Conservation (phyloP, 305 asterid genomes). For the Plantago coronopus region DNA sequence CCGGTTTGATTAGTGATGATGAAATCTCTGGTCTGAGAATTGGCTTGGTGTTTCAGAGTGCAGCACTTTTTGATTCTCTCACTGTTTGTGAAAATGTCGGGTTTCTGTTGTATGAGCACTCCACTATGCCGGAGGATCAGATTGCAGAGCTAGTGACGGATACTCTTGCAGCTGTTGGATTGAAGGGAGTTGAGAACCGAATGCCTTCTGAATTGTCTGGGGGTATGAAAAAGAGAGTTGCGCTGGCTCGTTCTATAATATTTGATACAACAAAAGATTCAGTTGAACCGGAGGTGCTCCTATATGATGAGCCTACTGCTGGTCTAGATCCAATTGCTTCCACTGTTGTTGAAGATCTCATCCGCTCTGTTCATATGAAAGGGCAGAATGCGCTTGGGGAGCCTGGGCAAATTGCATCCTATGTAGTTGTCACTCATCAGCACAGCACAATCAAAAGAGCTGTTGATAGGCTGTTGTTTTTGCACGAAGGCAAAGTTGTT, state of each 20-base stretch:
- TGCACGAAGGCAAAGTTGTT: slow-evolving; percentile 84
- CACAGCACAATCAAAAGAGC: slow-evolving; percentile 97
- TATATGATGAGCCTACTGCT: slow-evolving; percentile 97
- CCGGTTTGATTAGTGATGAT: slow-evolving; percentile 90
- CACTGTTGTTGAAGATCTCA: slow-evolving; percentile 96
- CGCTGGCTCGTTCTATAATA: slow-evolving; percentile 93
- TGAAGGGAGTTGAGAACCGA: slow-evolving; percentile 95
- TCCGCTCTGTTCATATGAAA: slow-evolving; percentile 85
- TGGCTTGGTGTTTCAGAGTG: slow-evolving; percentile 99
- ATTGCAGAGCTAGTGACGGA: slow-evolving; percentile 82
- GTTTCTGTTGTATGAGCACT: slow-evolving; percentile 92
- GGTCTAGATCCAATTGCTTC: slow-evolving; percentile 99
- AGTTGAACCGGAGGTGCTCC: slow-evolving; percentile 95
- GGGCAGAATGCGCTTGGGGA: slow-evolving; percentile 80
- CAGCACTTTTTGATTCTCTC: slow-evolving; percentile 97
- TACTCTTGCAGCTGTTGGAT: slow-evolving; percentile 95
- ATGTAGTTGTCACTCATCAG: slow-evolving; percentile 93
- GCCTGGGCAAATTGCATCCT: slow-evolving; percentile 91
- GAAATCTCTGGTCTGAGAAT: slow-evolving; percentile 95
- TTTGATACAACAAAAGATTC: slow-evolving; percentile 75
- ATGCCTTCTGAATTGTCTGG: slow-evolving; percentile 97
- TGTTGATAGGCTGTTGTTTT: slow-evolving; percentile 92
- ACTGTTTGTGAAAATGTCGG: slow-evolving; percentile 98
- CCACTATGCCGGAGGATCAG: slow-evolving; percentile 79
- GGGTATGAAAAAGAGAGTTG: slow-evolving; percentile 99